Percentiles rank a stretch among this genome's conserved stretches.
phyloP scores from a whole-genome alignment of 2,329 filamentous ascomycete species.

The Diplodia seriata region DNA sequence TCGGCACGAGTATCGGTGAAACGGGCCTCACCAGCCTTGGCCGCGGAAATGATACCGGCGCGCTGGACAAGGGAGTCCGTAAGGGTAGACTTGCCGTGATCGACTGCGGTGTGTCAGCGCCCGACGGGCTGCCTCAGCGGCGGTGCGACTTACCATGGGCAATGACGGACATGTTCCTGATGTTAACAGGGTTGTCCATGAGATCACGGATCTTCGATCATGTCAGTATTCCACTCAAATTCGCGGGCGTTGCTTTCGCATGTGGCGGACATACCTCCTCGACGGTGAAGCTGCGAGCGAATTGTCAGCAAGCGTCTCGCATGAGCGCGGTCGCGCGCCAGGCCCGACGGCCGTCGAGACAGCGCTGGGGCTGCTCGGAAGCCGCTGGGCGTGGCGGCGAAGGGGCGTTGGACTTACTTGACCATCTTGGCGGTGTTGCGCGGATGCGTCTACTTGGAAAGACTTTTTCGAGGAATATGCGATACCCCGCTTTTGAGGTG shows the following conservation, averaged over 20 bases:
- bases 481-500: constrained; percentile 32
- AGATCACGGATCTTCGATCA: constrained; percentile 69
- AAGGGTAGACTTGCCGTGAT: constrained; percentile 99
- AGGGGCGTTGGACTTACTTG: constrained; percentile 76
- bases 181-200: constrained; percentile 80
- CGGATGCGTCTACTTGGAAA: constrained; percentile 28
- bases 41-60: constrained; percentile 98
- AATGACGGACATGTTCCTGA: constrained; percentile 99
- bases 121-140: constrained; percentile 18
- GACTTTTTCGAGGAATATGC: constrained; percentile 14
- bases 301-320: constrained; percentile 57
- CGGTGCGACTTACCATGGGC: constrained; percentile 75
- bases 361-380: not conserved
- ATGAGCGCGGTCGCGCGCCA: not conserved
- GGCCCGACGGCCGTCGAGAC: not conserved
- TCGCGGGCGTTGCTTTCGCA: not conserved
- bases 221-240: constrained; percentile 39
- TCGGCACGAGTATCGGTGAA: constrained; percentile 97
- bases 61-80: constrained; percentile 99
- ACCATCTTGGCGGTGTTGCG: constrained; percentile 92
- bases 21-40: constrained; percentile 94
- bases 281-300: constrained; percentile 84
- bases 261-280: constrained; percentile 72
- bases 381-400: not conserved
- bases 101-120: constrained; percentile 63